Evolutionary conservation across 2,329 filamentous ascomycete genomes (phyloP), one percentile per base, ranked within the genome.

Genomic region (Blastomyces silverae): DNA sequence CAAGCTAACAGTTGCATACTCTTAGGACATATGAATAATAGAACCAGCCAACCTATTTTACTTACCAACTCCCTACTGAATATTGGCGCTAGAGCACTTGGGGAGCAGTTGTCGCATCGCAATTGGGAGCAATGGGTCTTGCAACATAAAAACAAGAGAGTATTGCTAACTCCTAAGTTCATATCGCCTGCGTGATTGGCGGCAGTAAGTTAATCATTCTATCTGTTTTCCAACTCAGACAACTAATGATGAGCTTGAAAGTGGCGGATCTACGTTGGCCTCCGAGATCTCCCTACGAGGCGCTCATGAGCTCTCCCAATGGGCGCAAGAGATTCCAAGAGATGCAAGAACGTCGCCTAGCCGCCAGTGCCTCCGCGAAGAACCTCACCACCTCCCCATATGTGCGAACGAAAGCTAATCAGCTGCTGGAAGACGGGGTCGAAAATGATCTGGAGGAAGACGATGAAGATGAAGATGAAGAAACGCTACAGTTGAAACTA

Each of bases 401-500:
- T 62, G 65, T 69, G 22, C 60, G 48, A 28, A 66, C 60, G 55
- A 66, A 64, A 46, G 62, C 67, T 17, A 64, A 60, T 39, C 61
- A 65, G 42, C 57, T 68, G 34, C 28, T 68, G 53, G 68, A 69
- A 20, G 68, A 68, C 52, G 72, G 68, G 25, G 64, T 71, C 59
- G 65, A 66, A 13, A 75, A 78, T 61, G 78, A 77, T 5, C 79
- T 81, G 3, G 83, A 86, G 11, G 88, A 90, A 4, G 89, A 83
- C 10, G 83, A 85, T n/a, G 42, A 28, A 2, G 28, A 28, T 28
- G 28, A 44, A 20, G 92, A 96, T 70, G 93, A 97, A 75, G 92
- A 97, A 79, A 95, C 87, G 0, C 79, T 97, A 44, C 86, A 95
- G 73, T 79, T 99, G 67, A 88, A 96, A 74, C 80, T 97, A 5